Base-by-base conservation (phyloP, 441 rosid species). In the Syzygium malaccense region DNA sequence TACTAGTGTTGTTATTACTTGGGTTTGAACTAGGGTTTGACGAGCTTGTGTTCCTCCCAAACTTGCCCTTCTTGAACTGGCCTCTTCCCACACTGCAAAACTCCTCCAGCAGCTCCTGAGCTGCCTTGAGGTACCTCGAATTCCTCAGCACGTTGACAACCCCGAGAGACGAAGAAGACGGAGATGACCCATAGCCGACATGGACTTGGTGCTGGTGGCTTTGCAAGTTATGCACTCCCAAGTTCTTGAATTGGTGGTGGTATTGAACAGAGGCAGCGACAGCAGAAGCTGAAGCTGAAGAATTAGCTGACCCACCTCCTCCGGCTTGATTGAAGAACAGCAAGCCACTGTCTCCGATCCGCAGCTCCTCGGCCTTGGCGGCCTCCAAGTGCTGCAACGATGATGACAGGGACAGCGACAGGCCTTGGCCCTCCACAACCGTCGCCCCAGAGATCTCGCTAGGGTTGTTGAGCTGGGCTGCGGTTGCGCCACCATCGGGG, bases 1-100 rank as follows among this genome's bases (percentile, higher is more conserved):
- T 37, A 71, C 83, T 37, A 71, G 49, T 37, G 51, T 71, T 71
- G 83, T 71, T 71, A 37, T 71, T 85, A 4, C 89, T 93, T 3
- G 90, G 91, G 55, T 91, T 92, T 33, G 93, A 90, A 90, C 90
- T 93, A 91, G 94, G 95, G 92, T 94, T 95, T 90, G 95, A 71
- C 41, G 60, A 85, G 87, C 87, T 90, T 89, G 91, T 93, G 78
- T 91, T 93, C 87, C 91, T 93, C 75, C 89, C 90, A 55, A 90
- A 86, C 89, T 94, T 95, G 91, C 71, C 93, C 91, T 95, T 96
- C 96, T 94, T 95, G 92, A 93, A 94, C 86, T 90, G 93, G 18
- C 96, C 97, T 87, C 95, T 94, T 55, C 99, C 98, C 57, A 97
- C 97, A 57, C 96, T 97, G 85, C 99, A 97, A 90, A 96, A 95